Evolutionary conservation across 345 rosid genomes (phyloP).

Genomic region (Atalantia buxifolia): DNA sequence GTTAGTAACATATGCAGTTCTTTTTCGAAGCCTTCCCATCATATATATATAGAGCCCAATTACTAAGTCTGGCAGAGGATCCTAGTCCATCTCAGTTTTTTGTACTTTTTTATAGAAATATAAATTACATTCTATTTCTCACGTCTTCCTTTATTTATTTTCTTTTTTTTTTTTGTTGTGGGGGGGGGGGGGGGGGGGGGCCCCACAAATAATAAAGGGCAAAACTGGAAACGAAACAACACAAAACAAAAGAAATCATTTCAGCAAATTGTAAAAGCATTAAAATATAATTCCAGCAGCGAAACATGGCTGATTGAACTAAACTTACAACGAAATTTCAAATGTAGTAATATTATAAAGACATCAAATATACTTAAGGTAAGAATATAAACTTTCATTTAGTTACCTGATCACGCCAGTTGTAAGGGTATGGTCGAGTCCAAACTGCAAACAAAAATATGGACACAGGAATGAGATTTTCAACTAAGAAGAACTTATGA

Average conservation of each 20-base stretch:
- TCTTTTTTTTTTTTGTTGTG: too few relatives aligned
- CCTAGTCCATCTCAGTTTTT: too few relatives aligned
- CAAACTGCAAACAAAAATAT: conserved; percentile 56
- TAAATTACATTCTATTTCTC: too few relatives aligned
- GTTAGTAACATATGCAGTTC: not conserved
- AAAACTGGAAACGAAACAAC: not conserved
- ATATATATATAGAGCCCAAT: too few relatives aligned
- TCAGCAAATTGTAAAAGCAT: not conserved
- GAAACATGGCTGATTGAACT: not conserved
- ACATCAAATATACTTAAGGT: not conserved
- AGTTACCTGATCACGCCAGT: conserved; percentile 91
- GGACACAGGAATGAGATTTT: conserved; percentile 8
- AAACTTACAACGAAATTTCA: not conserved
- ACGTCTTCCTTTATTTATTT: too few relatives aligned
- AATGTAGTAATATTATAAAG: not conserved
- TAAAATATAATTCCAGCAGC: not conserved
- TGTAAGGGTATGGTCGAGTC: conserved; percentile 94
- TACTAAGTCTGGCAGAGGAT: too few relatives aligned
- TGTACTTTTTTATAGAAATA: too few relatives aligned
- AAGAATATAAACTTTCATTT: not conserved
- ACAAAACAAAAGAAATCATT: not conserved
- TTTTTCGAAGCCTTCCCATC: too few relatives aligned
- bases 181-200: too few relatives aligned
- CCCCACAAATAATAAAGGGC: not conserved
- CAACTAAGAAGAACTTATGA: not conserved